These are phyloP conservation scores for Nakataea oryzae DNA, from an alignment of 2,329 filamentous ascomycete species.

Conservation along the genomic window DNA sequence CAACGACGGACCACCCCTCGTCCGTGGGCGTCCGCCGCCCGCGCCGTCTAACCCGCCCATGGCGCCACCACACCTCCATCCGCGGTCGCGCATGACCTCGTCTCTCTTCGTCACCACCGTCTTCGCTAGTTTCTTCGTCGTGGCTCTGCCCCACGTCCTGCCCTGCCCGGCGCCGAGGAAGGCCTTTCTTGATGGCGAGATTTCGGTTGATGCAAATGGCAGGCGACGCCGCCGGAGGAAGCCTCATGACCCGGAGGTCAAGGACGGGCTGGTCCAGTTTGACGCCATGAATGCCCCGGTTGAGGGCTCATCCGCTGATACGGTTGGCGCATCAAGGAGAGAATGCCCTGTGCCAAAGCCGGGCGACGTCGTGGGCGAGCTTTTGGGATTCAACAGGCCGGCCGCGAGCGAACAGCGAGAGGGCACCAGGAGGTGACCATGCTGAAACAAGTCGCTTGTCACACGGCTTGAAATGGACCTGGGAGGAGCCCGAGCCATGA, in stretches of 20 bases:
- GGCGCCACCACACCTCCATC: constrained; percentile 84
- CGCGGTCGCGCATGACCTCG: constrained; percentile 83
- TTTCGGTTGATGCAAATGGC: constrained; percentile 31
- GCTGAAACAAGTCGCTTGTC: neutral
- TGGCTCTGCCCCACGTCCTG: constrained; percentile 78
- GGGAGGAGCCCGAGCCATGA: neutral
- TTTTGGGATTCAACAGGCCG: constrained; percentile 48
- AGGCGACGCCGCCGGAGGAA: constrained; percentile 29
- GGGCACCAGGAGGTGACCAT: neutral
- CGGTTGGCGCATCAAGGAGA: constrained; percentile 30
- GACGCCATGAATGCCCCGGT: constrained; percentile 21
- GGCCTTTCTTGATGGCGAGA: constrained; percentile 58
- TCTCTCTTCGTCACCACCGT: constrained; percentile 94
- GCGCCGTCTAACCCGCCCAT: constrained; percentile 30
- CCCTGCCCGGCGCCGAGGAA: constrained; percentile 79
- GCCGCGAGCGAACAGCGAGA: neutral
- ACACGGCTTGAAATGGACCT: neutral
- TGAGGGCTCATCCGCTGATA: neutral
- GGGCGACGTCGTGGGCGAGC: constrained; percentile 44
- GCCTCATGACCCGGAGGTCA: constrained; percentile 21
- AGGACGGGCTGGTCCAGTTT: constrained; percentile 39
- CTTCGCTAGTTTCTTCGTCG: constrained; percentile 81
- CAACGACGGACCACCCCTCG: neutral
- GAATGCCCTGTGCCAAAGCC: constrained; percentile 94
- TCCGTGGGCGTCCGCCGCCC: neutral